These are phyloP conservation scores for Lipomyces starkeyi DNA, from an alignment of 805 yeast genomes.

Conservation along the genomic window DNA sequence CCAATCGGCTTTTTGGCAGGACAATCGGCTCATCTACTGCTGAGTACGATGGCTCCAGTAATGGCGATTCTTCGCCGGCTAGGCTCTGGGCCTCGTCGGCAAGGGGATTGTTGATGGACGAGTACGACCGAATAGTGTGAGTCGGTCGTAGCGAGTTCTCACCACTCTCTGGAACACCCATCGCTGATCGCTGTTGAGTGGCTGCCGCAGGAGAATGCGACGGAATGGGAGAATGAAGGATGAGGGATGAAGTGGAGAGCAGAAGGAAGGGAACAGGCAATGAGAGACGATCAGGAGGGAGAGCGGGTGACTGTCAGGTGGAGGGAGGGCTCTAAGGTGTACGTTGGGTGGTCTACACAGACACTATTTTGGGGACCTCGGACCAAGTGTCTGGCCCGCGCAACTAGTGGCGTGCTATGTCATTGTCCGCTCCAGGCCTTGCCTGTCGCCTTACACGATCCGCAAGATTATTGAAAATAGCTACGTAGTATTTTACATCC, in stretches of 20 bases:
- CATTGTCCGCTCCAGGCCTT: too few relatives aligned
- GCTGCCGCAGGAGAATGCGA: slow-evolving; percentile 1
- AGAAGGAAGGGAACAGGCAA: slow-evolving; percentile 11
- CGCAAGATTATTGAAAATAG: neutral
- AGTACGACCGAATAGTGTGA: slow-evolving; percentile 32
- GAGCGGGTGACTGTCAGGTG: neutral
- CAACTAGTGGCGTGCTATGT: neutral
- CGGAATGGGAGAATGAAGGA: slow-evolving; percentile 11
- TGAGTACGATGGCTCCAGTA: slow-evolving; percentile 27
- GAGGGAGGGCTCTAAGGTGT: neutral
- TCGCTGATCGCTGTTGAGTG: slow-evolving; percentile 10
- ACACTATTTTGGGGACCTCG: neutral
- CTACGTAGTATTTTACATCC: neutral
- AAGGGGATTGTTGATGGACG: slow-evolving; percentile 27
- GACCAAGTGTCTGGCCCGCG: too few relatives aligned
- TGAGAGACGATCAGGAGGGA: neutral
- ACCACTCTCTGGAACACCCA: slow-evolving; percentile 29
- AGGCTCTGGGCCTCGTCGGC: slow-evolving; percentile 26
- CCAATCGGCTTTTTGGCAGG: slow-evolving; percentile 32
- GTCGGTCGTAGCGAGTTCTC: slow-evolving; percentile 12
- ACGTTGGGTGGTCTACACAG: neutral
- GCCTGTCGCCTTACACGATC: neutral
- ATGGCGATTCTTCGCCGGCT: slow-evolving; percentile 32
- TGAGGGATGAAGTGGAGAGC: slow-evolving; percentile 2
- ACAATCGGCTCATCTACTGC: slow-evolving; percentile 30